These are phyloP conservation scores for Hamamelis virginiana DNA, from an alignment of 164 flowering plant genomes.

Conservation along the genomic window DNA sequence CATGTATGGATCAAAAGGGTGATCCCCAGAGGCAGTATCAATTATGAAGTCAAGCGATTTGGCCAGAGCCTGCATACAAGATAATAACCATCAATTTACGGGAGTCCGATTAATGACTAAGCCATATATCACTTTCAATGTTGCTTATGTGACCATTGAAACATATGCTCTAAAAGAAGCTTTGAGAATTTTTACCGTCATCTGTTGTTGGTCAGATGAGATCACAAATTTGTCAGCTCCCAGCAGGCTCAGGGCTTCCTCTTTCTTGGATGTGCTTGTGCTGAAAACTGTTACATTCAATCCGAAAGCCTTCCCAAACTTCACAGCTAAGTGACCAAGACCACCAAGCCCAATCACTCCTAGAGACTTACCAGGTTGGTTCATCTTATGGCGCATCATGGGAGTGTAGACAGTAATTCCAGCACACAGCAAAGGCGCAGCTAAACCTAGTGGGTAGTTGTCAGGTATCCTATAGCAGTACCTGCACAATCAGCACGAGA, in stretches of 20 bases:
- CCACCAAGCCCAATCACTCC: constrained; percentile 87
- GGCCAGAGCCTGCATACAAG: constrained; percentile 41
- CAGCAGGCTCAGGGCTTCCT: constrained; percentile 59
- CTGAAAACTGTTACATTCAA: constrained; percentile 69
- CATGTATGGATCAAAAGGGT: constrained; percentile 78
- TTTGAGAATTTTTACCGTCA: constrained; percentile 43
- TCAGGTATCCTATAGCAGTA: constrained; percentile 70
- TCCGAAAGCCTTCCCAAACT: constrained; percentile 83
- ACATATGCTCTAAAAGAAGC: not conserved
- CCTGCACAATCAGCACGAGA: constrained; percentile 29
- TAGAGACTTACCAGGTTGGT: constrained; percentile 78
- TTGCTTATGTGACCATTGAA: not conserved
- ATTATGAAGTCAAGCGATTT: constrained; percentile 70
- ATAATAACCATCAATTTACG: not conserved
- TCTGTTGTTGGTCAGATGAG: constrained; percentile 63
- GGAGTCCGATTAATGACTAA: not conserved
- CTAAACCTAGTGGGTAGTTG: constrained; percentile 57
- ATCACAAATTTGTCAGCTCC: constrained; percentile 71
- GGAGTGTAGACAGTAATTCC: constrained; percentile 84
- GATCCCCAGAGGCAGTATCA: constrained; percentile 86
- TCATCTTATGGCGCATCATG: constrained; percentile 78
- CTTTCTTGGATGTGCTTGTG: constrained; percentile 71
- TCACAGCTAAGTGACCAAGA: constrained; percentile 84
- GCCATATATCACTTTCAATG: not conserved
- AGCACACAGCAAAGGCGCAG: constrained; percentile 83